Evolutionary conservation across 2,329 filamentous ascomycete genomes (phyloP), one percentile per base, ranked within the genome.

Genomic region (Colletotrichum tanaceti): DNA sequence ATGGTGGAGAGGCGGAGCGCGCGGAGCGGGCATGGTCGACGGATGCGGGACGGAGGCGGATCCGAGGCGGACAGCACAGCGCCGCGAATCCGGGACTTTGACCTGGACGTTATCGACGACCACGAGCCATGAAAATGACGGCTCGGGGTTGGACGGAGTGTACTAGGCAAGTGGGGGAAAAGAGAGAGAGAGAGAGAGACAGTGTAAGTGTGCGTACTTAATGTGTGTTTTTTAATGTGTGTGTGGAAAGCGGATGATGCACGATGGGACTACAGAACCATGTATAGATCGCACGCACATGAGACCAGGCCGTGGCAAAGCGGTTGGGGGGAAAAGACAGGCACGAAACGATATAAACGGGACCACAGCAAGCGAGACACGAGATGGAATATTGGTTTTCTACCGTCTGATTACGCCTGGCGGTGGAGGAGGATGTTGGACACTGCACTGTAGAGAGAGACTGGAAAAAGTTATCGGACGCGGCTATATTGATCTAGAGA

Each of bases 1-100:
- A 50, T 67, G 35, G 58, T 71, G 43, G 76, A 77, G 18, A 60
- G 65, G 73, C 76, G 50, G 52, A 72, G 66, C 63, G 38, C 57
- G 14, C 57, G 63, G 28, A 41, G 57, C 16, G 63, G 63, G 22
- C 44, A 52, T 18, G 14, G 43, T 4, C 49, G 63, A 46, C 63
- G 43, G 73, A 53, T 67, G 71, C 35, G 69, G 57, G 66, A 73
- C 49, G 60, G 69, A 52, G 66, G 72, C 53, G 60, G 59, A 16
- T 72, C 72, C 39, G 74, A 75, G 18, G 57, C 63, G 20, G 74
- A 72, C 16, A 71, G 70, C 38, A 65, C 74, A 71, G 72, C 72
- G 49, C 76, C 77, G 53, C 69, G 77, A 52, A 79, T 81, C 47
- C 72, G 75, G 63, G 79, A 80, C 70, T 80, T 81, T 76, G 79